Conservation (phyloP, 225 moss, liverwort and hornwort genomes). For the Pseudisothecium myosuroides region DNA sequence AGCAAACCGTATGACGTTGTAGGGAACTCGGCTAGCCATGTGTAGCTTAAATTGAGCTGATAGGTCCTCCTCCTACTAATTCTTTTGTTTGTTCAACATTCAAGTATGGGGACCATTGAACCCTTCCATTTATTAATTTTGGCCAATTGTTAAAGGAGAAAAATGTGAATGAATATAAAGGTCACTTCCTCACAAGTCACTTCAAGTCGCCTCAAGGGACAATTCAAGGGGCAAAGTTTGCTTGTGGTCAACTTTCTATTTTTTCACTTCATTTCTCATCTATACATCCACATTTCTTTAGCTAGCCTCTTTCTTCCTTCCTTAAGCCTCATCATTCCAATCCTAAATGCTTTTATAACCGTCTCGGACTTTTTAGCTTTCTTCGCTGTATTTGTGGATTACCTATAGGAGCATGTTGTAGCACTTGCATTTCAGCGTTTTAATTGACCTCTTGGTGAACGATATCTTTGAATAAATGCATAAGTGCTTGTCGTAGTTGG, state of each 20-base stretch:
- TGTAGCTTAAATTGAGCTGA: neutral
- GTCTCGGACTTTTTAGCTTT: neutral
- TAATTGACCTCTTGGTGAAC: neutral
- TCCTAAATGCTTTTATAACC: neutral
- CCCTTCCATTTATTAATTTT: too few relatives aligned
- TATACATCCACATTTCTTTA: neutral
- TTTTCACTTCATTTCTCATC: neutral
- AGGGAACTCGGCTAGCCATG: too few relatives aligned
- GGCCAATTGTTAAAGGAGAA: too few relatives aligned
- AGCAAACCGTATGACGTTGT: too few relatives aligned
- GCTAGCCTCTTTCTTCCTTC: neutral
- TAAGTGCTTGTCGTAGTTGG: too few relatives aligned
- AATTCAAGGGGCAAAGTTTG: neutral
- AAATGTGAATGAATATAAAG: too few relatives aligned
- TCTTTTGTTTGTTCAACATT: too few relatives aligned
- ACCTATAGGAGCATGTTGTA: neutral
- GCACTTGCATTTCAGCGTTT: neutral
- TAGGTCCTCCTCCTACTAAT: too few relatives aligned
- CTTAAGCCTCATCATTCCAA: neutral
- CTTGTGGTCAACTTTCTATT: rapidly evolving
- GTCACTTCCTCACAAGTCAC: too few relatives aligned
- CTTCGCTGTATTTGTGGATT: neutral
- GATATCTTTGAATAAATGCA: neutral
- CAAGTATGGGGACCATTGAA: too few relatives aligned
- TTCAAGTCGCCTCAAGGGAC: rapidly evolving